A percentile compares a stretch with the other conserved stretches of the same genome.
phyloP scores from a whole-genome alignment of 331 rosid genomes.

The Ulmus americana region DNA sequence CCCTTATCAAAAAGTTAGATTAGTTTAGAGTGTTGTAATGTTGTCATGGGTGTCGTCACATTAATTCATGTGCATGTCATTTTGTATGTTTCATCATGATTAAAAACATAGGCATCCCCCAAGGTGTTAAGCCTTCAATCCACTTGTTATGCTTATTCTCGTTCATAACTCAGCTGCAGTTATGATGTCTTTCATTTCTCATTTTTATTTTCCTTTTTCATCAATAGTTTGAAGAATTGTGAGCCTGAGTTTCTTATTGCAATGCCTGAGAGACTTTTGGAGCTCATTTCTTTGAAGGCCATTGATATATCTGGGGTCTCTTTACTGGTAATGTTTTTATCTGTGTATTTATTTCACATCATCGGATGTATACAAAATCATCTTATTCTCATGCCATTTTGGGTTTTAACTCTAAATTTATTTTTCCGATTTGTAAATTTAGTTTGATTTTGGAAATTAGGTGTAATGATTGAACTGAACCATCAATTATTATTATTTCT shows the following conservation, averaged over 20 bases:
- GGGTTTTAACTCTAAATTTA: no score
- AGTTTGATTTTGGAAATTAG: background rate
- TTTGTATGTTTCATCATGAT: background rate
- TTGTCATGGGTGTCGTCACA: background rate
- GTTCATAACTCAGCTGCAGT: background rate
- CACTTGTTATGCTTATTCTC: background rate
- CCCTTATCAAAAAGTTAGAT: no score
- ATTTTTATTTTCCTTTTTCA: constrained; percentile 22
- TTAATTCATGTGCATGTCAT: background rate
- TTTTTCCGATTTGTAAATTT: background rate
- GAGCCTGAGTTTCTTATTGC: constrained; percentile 93
- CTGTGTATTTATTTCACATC: constrained; percentile 4
- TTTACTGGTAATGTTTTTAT: constrained; percentile 54
- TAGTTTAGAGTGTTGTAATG: background rate
- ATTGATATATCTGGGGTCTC: constrained; percentile 78
- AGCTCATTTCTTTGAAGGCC: constrained; percentile 70
- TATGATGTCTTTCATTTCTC: constrained; percentile 13
- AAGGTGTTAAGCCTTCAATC: constrained; percentile 10
- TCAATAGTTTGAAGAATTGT: constrained; percentile 63
- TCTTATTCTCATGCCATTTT: no score
- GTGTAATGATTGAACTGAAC: background rate
- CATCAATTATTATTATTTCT: background rate
- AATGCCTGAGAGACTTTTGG: constrained; percentile 90
- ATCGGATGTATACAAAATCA: background rate
- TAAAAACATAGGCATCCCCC: background rate